phyloP scores from a whole-genome alignment of 345 rosid genomes.

The Erodium maritimum region DNA sequence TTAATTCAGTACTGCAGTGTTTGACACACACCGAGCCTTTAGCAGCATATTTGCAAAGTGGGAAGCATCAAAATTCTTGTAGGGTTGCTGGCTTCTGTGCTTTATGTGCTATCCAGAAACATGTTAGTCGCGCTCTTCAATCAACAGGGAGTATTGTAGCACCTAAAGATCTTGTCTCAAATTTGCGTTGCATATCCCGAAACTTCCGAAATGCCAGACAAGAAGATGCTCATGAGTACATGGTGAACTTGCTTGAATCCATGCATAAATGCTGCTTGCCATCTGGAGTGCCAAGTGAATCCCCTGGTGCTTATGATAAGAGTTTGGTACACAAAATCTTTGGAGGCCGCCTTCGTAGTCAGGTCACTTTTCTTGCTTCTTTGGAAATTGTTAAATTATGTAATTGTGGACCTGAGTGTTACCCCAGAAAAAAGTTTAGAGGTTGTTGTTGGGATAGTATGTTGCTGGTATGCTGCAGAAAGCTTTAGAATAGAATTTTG shows the following conservation, averaged over 20 bases:
- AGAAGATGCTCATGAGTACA: conserved; percentile 97
- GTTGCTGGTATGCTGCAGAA: neutral
- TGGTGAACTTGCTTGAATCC: conserved; percentile 88
- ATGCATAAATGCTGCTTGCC: conserved; percentile 98
- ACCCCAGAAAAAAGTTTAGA: neutral
- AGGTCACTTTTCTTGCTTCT: conserved; percentile 33
- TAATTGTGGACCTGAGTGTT: neutral
- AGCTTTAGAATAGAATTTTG: neutral
- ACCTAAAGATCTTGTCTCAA: conserved; percentile 79
- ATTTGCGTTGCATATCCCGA: conserved; percentile 82
- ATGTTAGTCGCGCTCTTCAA: conserved; percentile 70
- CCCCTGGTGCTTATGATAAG: conserved; percentile 77
- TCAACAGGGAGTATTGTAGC: conserved; percentile 60
- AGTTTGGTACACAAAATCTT: conserved; percentile 94
- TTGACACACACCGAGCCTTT: conserved; percentile 91
- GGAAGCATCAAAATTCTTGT: conserved; percentile 68
- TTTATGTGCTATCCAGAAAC: conserved; percentile 92
- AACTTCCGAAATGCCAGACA: conserved; percentile 70
- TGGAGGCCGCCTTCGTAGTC: conserved; percentile 90
- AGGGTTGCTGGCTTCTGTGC: conserved; percentile 89
- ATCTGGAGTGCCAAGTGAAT: conserved; percentile 87
- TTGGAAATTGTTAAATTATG: too few species aligned
- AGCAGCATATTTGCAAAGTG: conserved; percentile 77
- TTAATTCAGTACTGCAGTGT: conserved; percentile 89
- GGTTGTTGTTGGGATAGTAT: neutral